Base-by-base conservation (phyloP, 1,284 basidiomycete species). In the Phylloporus sp. region DNA sequence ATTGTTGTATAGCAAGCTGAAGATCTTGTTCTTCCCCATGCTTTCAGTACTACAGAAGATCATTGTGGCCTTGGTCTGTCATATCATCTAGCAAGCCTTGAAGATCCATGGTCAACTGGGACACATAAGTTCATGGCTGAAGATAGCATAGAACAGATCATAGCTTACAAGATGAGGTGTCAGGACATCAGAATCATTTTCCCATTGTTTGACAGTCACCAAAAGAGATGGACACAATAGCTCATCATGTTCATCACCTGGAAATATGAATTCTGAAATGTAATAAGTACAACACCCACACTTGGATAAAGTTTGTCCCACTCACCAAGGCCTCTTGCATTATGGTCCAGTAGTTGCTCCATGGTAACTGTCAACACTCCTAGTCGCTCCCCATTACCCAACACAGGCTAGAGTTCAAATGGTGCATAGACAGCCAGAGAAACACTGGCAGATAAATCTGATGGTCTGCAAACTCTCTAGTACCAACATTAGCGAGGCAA, bases 1-100 rank as follows among this genome's bases (percentile, higher is more conserved):
- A 72, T 5, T 62, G 60, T 35, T 49, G 45, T 8, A 66, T 66
- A 19, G 71, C 59, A 32, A 19, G 27, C 5, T 72, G 67, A n/a
- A 72, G 63, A 43, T 69, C 62, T 37, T 10, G 32, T 41, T 35
- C 45, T 27, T 45, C 20, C 19, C 52, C 55, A 15, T 55, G 27
- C 19, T 63, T 59, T 53, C 47, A 15, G 55, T 68, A 69, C n/a
- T 32, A 53, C 4, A n/a, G 56, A 7, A 69, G 29, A n/a, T 55
- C 37, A 10, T 8, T 49, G 49, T 62, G 60, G 19, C 66, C 70
- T 4, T 58, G 39, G 19, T 71, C 61, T 5, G 69, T 68, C 5
- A 32, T 41, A 17, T 62, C 45, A n/a, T 68, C 60, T 5, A 73
- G 53, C 43, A 39, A 27, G 5, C 19, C 7, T 27, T 17, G 35